phyloP scores from a whole-genome alignment of 2,329 filamentous ascomycete genomes.

The Diplodia mutila region DNA sequence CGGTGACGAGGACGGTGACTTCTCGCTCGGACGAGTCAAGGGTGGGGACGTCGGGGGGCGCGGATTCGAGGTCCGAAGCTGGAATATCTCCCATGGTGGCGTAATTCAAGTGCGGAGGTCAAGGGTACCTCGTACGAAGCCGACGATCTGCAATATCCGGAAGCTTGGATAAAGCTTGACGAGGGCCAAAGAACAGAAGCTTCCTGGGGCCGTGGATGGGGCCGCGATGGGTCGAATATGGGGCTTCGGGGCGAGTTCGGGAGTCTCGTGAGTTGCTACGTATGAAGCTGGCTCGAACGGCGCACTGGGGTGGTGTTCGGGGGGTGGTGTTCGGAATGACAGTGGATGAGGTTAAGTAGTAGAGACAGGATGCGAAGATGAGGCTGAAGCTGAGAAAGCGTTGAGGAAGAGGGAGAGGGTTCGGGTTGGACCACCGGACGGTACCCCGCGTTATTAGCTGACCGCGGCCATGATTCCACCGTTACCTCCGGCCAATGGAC shows the following conservation, averaged over 20 bases:
- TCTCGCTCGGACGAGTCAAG: neutral
- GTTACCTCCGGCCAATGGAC: neutral
- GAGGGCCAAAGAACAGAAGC: neutral
- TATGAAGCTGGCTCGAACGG: neutral
- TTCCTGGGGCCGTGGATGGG: neutral
- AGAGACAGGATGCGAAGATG: neutral
- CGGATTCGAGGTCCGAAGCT: neutral
- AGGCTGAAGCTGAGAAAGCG: neutral
- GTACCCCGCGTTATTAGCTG: constrained; percentile 4
- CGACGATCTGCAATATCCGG: constrained; percentile 7
- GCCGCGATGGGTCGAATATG: neutral
- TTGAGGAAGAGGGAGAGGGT: neutral
- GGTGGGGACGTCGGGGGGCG: neutral
- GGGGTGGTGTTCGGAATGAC: no score
- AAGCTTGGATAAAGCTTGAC: constrained; percentile 18
- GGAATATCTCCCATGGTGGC: constrained; percentile 23
- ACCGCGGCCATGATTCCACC: constrained; percentile 5
- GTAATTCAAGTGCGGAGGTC: neutral
- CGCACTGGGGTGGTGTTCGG: no score
- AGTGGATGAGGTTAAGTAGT: no score
- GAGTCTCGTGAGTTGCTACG: neutral
- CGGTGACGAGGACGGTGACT: constrained; percentile 52
- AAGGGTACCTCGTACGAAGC: neutral
- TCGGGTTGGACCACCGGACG: neutral
- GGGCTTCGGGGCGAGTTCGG: neutral